Percentiles rank a stretch among this genome's conserved stretches.
phyloP scores from a whole-genome alignment of 2,329 filamentous ascomycete species.

The Colletotrichum costaricense region DNA sequence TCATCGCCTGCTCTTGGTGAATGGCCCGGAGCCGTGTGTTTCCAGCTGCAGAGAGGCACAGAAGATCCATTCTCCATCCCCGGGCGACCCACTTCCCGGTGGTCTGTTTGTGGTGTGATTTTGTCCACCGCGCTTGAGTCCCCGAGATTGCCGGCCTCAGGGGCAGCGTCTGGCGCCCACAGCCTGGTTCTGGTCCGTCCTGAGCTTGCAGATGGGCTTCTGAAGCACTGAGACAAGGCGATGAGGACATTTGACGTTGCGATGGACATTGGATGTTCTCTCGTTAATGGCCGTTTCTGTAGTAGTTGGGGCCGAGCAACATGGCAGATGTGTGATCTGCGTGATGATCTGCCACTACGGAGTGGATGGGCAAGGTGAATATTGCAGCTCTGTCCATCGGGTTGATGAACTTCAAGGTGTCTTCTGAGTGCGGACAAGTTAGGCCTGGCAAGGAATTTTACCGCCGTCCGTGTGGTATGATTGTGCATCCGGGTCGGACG shows the following conservation, averaged over 20 bases:
- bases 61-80: conserved; percentile 16
- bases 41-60: conserved; percentile 12
- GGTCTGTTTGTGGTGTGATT: conserved; percentile 34
- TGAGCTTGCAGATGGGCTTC: background rate
- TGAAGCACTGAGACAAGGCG: background rate
- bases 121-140: conserved; percentile 1
- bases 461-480: background rate
- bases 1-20: conserved; percentile 3
- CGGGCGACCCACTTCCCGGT: conserved; percentile 34
- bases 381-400: too few species aligned
- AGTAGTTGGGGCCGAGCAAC: background rate
- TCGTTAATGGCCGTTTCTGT: fast-evolving
- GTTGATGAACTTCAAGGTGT: too few species aligned
- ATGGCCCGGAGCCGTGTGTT: background rate
- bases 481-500: background rate
- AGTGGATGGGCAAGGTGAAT: too few species aligned
- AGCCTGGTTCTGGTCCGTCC: too few species aligned
- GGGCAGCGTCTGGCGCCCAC: background rate
- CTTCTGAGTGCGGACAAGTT: too few species aligned
- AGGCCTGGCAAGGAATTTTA: background rate
- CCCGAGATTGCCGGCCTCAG: conserved; percentile 27
- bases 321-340: background rate
- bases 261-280: background rate
- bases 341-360: too few species aligned
- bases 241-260: background rate